phyloP scores from a whole-genome alignment of 2,329 filamentous ascomycete genomes.

The Verticillium tricorpus region DNA sequence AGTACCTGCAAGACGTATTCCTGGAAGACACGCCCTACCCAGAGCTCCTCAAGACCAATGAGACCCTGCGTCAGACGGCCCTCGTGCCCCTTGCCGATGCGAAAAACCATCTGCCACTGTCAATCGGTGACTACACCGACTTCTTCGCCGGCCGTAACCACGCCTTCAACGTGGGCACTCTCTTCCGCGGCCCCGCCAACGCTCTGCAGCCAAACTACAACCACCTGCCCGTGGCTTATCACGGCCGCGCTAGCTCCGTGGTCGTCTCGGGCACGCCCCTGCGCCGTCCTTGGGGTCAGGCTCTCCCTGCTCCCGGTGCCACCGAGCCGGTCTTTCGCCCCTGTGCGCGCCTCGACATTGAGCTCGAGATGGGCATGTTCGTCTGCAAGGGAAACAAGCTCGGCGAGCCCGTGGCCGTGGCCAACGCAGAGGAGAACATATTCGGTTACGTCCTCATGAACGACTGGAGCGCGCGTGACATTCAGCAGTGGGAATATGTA shows the following conservation, averaged over 20 bases:
- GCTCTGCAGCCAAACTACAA: conserved; percentile 71
- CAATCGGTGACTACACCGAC: conserved; percentile 72
- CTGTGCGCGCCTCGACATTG: conserved; percentile 63
- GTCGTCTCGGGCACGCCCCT: conserved; percentile 67
- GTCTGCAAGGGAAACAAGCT: conserved; percentile 61
- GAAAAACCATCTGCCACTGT: conserved; percentile 62
- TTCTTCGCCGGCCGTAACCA: conserved; percentile 74
- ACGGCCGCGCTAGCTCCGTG: conserved; percentile 66
- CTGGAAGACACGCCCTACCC: conserved; percentile 42
- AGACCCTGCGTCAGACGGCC: neutral
- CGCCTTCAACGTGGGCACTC: conserved; percentile 56
- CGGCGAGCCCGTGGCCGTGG: conserved; percentile 60
- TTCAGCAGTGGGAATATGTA: conserved; percentile 57
- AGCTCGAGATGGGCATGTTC: conserved; percentile 75
- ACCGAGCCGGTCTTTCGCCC: conserved; percentile 54
- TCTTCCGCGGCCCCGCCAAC: conserved; percentile 66
- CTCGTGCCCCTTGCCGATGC: conserved; percentile 30
- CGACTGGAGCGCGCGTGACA: conserved; percentile 59
- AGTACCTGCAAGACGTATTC: conserved; percentile 54
- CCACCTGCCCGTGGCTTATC: conserved; percentile 69
- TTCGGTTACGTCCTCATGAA: conserved; percentile 68
- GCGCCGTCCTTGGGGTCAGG: conserved; percentile 61
- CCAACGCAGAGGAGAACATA: conserved; percentile 62
- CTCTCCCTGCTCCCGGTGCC: conserved; percentile 27
- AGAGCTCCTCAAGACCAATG: conserved; percentile 6